These are phyloP conservation scores for Gastrodia elata DNA, from an alignment of 106 monocot genomes.

Conservation along the genomic window DNA sequence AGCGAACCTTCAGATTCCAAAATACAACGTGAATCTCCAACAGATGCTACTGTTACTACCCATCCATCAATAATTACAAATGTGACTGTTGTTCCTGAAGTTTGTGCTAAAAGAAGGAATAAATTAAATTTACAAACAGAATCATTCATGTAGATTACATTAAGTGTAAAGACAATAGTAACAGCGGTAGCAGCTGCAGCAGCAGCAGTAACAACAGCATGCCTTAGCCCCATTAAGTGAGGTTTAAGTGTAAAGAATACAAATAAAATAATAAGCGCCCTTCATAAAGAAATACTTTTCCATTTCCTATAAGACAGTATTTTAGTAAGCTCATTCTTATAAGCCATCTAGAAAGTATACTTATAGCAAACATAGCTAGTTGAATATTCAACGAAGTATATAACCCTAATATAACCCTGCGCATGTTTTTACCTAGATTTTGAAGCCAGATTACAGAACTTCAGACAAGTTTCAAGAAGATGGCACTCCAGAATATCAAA, in stretches of 20 bases:
- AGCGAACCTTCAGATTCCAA: constrained; percentile 86
- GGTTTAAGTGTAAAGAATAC: background rate
- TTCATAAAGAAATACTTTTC: background rate
- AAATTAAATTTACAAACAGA: constrained; percentile 2
- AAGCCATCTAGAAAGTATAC: constrained; percentile 1
- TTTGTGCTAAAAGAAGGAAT: constrained; percentile 40
- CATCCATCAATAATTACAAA: constrained; percentile 78
- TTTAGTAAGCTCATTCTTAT: background rate
- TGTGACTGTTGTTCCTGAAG: constrained; percentile 92
- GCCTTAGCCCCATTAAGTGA: too few species aligned
- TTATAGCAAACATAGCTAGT: background rate
- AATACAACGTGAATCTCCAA: constrained; percentile 93
- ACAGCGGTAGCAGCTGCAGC: too few species aligned
- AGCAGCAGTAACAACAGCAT: too few species aligned
- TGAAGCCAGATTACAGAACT: background rate
- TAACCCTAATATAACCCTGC: background rate
- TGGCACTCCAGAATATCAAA: background rate
- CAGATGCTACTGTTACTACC: constrained; percentile 91
- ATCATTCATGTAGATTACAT: background rate
- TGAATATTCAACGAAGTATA: background rate
- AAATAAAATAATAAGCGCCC: background rate
- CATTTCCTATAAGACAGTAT: background rate
- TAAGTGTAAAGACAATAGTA: constrained; percentile 2
- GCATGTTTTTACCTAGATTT: background rate
- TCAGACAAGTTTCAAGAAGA: background rate